Conservation (phyloP, 2,329 filamentous ascomycete genomes). For the Cytospora schulzeri region DNA sequence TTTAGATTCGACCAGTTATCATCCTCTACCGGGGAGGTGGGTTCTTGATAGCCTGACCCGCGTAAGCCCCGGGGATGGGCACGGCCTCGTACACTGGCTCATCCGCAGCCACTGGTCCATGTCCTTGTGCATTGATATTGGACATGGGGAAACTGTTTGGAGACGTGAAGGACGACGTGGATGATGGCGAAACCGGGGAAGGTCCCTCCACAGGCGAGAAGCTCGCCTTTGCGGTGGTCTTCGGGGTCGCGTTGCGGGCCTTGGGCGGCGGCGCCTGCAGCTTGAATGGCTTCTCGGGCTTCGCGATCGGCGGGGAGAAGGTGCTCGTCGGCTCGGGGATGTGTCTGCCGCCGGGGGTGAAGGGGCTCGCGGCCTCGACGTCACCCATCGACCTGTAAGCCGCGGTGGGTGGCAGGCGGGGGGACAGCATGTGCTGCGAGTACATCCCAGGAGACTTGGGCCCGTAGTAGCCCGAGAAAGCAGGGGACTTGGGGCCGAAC, state of each 20-base stretch:
- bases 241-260: conserved; percentile 76
- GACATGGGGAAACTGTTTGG: conserved; percentile 41
- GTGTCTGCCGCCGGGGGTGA: conserved; percentile 55
- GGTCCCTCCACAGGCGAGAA: conserved; percentile 56
- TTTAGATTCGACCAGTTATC: background rate
- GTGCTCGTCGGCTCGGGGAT: conserved; percentile 66
- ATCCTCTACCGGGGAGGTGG: conserved; percentile 41
- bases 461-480: conserved; percentile 38
- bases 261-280: conserved; percentile 83
- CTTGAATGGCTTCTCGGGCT: conserved; percentile 66
- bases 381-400: conserved; percentile 50
- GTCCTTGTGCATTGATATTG: conserved; percentile 57
- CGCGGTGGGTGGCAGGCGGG: conserved; percentile 59
- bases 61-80: conserved; percentile 85
- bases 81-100: conserved; percentile 85
- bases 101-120: conserved; percentile 68
- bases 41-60: conserved; percentile 55
- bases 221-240: conserved; percentile 56
- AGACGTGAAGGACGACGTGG: conserved; percentile 34
- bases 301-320: conserved; percentile 49
- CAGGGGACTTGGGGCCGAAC: conserved; percentile 71
- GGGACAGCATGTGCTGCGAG: conserved; percentile 57
- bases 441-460: conserved; percentile 42
- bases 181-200: conserved; percentile 30
- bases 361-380: conserved; percentile 45